These are phyloP conservation scores for Sesbania bispinosa DNA, from an alignment of 306 rosid species.

Conservation along the genomic window DNA sequence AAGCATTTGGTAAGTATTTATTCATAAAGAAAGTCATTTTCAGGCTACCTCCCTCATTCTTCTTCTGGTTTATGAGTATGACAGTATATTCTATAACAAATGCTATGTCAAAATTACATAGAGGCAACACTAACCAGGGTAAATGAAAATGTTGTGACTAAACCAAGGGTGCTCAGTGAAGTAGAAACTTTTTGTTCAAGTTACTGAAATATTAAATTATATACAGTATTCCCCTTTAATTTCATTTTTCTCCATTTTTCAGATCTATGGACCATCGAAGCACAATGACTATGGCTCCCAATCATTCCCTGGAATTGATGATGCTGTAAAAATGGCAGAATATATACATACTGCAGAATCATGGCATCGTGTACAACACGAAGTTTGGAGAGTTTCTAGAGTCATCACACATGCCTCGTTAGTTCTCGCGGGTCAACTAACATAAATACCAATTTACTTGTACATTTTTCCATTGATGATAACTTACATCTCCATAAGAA, in stretches of 20 bases:
- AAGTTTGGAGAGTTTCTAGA: conserved; percentile 72
- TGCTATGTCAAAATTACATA: background rate
- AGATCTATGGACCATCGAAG: conserved; percentile 66
- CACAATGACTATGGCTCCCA: conserved; percentile 58
- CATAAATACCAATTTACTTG: conserved; percentile 35
- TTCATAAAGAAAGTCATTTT: background rate
- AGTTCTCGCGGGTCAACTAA: conserved; percentile 48
- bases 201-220: background rate
- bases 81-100: no score
- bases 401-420: conserved; percentile 53
- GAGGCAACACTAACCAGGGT: background rate
- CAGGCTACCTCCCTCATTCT: no score
- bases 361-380: conserved; percentile 57
- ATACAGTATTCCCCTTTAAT: background rate
- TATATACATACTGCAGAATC: conserved; percentile 41
- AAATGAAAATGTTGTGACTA: background rate
- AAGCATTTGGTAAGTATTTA: conserved; percentile 40
- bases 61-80: no score
- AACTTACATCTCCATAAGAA: background rate
- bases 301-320: conserved; percentile 59
- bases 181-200: background rate
- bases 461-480: background rate
- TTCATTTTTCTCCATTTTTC: background rate
- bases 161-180: background rate
- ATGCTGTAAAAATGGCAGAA: conserved; percentile 47